Conservation (phyloP, 495 filamentous ascomycete species). For the Rhizodiscina lignyota region DNA sequence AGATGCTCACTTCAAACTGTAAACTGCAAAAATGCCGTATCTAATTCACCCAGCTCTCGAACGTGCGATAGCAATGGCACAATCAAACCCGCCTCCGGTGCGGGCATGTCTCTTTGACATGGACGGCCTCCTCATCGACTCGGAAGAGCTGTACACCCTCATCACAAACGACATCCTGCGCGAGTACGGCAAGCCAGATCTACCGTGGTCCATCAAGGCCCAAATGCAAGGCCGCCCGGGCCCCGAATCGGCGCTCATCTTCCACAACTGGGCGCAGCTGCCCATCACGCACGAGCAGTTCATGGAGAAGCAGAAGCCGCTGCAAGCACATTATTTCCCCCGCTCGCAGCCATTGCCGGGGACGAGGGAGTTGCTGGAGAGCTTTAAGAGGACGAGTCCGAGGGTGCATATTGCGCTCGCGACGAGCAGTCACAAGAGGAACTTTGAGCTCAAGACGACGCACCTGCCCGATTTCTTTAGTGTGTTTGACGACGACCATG, state of each 20-base stretch:
- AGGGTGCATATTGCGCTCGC: slow-evolving; percentile 69
- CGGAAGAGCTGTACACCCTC: slow-evolving; percentile 79
- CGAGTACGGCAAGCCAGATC: slow-evolving; percentile 47
- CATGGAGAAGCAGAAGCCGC: slow-evolving; percentile 30
- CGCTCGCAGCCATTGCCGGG: slow-evolving; percentile 61
- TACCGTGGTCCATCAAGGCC: slow-evolving; percentile 92
- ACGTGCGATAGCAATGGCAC: no score
- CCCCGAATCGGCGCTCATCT: slow-evolving; percentile 46
- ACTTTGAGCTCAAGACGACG: slow-evolving; percentile 64
- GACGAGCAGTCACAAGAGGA: slow-evolving; percentile 52
- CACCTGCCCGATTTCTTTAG: slow-evolving; percentile 60
- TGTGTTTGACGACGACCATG: slow-evolving; percentile 47
- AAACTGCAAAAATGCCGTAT: no score
- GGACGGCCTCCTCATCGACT: slow-evolving; percentile 89
- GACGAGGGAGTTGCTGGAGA: slow-evolving; percentile 46
- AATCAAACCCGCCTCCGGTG: slow-evolving; percentile 51
- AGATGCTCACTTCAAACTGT: no score
- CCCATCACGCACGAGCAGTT: slow-evolving; percentile 56
- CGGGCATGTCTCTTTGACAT: slow-evolving; percentile 96
- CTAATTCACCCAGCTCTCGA: no score
- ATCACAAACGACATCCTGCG: slow-evolving; percentile 68
- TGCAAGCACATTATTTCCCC: slow-evolving; percentile 64
- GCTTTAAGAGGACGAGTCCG: slow-evolving; percentile 26
- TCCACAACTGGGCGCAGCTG: slow-evolving; percentile 74
- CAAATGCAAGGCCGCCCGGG: slow-evolving; percentile 84